These are phyloP conservation scores for Staphylotrichum longicolle DNA, from an alignment of 495 filamentous ascomycete species.

Conservation along the genomic window DNA sequence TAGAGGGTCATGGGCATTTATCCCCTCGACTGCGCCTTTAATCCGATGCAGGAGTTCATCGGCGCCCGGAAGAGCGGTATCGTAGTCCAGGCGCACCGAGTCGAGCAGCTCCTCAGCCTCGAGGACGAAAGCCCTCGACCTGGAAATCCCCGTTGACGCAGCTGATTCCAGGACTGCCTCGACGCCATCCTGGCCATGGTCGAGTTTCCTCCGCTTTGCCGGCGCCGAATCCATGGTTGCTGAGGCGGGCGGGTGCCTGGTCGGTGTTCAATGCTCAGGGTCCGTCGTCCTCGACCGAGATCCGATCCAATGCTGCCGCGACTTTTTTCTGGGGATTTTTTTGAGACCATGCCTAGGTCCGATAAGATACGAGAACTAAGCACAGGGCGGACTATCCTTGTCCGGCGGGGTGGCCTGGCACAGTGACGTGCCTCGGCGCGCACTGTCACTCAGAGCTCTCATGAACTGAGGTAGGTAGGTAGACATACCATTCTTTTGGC, in stretches of 20 bases:
- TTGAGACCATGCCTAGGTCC: conserved; percentile 9
- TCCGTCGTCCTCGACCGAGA: neutral
- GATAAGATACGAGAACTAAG: conserved; percentile 18
- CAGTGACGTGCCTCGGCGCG: neutral
- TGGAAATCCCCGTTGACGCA: conserved; percentile 35
- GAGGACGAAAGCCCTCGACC: conserved; percentile 72
- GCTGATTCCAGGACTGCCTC: conserved; percentile 33
- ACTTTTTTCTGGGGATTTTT: conserved; percentile 25
- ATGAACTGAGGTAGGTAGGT: too few species aligned
- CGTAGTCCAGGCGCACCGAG: conserved; percentile 66
- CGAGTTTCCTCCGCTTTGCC: conserved; percentile 52
- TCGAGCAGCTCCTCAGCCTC: conserved; percentile 81
- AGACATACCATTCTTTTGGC: too few species aligned
- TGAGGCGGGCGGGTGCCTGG: neutral
- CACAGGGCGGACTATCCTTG: conserved; percentile 18
- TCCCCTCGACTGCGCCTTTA: conserved; percentile 70
- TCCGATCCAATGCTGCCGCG: conserved; percentile 2
- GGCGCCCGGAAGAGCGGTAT: conserved; percentile 59
- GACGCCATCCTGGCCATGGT: conserved; percentile 31
- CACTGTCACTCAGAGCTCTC: too few species aligned
- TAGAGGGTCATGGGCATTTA: conserved; percentile 55
- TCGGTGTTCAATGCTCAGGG: neutral
- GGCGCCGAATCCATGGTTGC: conserved; percentile 41
- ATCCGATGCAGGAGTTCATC: conserved; percentile 69
- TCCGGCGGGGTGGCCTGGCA: conserved; percentile 18